Percentiles rank a stretch among this genome's conserved stretches.
Conservation (phyloP, 306 rosid genomes). For the Rosa lucieae region DNA sequence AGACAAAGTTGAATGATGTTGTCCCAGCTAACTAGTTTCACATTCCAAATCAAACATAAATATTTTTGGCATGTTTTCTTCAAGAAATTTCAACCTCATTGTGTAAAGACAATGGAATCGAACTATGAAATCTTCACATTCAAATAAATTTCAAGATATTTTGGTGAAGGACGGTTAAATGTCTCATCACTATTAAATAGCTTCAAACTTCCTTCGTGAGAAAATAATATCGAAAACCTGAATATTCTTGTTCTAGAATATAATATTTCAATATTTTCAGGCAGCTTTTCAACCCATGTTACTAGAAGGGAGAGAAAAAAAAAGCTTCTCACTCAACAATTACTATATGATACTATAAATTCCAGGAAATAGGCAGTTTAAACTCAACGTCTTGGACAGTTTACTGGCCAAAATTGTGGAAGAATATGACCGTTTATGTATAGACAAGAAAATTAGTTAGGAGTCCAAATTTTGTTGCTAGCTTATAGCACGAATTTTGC, state of each 20-base stretch:
- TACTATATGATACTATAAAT: not conserved
- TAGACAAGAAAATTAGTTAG: not conserved
- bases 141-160: too few species aligned
- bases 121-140: too few species aligned
- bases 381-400: not conserved
- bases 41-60: not conserved
- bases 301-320: conserved; percentile 8
- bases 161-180: not conserved
- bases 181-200: not conserved
- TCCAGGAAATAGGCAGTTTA: not conserved
- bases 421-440: not conserved
- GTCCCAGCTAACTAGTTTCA: not conserved
- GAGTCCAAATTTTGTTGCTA: not conserved
- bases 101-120: too few species aligned
- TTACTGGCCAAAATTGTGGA: not conserved
- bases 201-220: not conserved
- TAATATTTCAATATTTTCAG: not conserved
- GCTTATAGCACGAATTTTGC: not conserved
- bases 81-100: not conserved
- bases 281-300: not conserved
- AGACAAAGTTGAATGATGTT: not conserved
- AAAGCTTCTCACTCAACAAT: not conserved
- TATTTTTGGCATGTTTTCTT: not conserved
- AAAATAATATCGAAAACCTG: not conserved
- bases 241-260: too few species aligned